Evolutionary conservation across 2,329 filamentous ascomycete species (phyloP).

Genomic region (Mycosphaerella arachidis): DNA sequence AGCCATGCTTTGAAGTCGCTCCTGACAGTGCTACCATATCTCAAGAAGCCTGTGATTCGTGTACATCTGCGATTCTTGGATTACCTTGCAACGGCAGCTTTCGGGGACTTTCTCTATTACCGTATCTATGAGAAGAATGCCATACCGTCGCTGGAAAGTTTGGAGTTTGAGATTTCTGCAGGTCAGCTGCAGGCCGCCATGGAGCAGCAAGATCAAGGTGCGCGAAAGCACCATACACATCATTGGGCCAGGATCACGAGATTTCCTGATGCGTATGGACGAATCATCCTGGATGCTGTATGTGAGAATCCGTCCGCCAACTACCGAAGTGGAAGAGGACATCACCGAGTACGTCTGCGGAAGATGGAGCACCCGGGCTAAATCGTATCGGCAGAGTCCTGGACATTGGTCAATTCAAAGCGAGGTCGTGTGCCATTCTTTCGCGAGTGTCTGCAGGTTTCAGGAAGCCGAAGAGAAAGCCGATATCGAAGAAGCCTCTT

Average conservation of each 20-base stretch:
- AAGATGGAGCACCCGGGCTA: not conserved
- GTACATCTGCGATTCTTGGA: not conserved
- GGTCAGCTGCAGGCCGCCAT: not conserved
- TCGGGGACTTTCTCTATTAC: not conserved
- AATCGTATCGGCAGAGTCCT: not conserved
- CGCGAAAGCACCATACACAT: not conserved
- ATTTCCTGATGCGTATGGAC: not conserved
- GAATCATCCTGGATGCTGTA: not conserved
- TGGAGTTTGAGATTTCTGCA: not conserved
- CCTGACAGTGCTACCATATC: not conserved
- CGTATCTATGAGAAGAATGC: not conserved
- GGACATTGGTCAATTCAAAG: not conserved
- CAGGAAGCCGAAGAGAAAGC: not conserved
- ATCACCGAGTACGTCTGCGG: not conserved
- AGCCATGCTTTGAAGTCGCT: not conserved
- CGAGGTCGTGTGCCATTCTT: not conserved
- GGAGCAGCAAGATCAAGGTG: not conserved
- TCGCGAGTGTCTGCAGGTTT: not conserved
- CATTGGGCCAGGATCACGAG: not conserved
- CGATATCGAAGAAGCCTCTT: not conserved
- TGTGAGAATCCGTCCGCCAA: not conserved
- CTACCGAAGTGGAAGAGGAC: not conserved
- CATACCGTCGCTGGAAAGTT: not conserved
- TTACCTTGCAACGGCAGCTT: not conserved
- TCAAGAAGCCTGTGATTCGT: not conserved